These are phyloP conservation scores for Chrysophaeum taylorii DNA, from an alignment of 352 stramenopile species.

Conservation along the genomic window DNA sequence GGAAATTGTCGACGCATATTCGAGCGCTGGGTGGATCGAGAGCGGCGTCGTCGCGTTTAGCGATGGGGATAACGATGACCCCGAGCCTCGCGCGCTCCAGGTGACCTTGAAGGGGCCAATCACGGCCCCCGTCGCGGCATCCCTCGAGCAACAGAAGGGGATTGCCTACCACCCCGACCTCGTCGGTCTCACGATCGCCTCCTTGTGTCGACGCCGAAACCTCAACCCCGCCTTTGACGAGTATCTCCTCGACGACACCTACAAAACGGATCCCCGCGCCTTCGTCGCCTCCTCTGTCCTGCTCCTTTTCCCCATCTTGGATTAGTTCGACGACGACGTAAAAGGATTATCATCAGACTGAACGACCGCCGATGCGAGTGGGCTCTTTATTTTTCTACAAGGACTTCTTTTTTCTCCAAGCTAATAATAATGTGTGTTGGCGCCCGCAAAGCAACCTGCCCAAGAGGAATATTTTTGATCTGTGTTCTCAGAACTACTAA, in stretches of 20 bases:
- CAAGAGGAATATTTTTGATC: too few species aligned
- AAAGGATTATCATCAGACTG: too few species aligned
- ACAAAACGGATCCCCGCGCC: neutral
- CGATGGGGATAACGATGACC: neutral
- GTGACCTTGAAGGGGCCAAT: too few species aligned
- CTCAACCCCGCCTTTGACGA: slow-evolving; percentile 2
- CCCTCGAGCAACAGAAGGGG: neutral
- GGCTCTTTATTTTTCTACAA: too few species aligned
- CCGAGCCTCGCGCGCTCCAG: too few species aligned
- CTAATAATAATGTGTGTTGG: too few species aligned
- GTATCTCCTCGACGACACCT: slow-evolving; percentile 8
- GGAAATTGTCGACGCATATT: neutral
- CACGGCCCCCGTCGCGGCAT: too few species aligned
- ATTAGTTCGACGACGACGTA: too few species aligned
- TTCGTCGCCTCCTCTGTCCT: neutral
- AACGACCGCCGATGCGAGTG: too few species aligned
- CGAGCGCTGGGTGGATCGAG: neutral
- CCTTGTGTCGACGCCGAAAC: neutral
- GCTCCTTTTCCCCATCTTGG: neutral
- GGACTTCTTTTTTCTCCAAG: too few species aligned
- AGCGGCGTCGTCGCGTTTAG: neutral
- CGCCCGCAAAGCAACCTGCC: too few species aligned
- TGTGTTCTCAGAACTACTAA: too few species aligned
- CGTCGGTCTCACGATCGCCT: neutral
- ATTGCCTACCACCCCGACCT: neutral